Evolutionary conservation across 1,284 basidiomycete genomes (phyloP).

Genomic region (Rhodofomes roseus): DNA sequence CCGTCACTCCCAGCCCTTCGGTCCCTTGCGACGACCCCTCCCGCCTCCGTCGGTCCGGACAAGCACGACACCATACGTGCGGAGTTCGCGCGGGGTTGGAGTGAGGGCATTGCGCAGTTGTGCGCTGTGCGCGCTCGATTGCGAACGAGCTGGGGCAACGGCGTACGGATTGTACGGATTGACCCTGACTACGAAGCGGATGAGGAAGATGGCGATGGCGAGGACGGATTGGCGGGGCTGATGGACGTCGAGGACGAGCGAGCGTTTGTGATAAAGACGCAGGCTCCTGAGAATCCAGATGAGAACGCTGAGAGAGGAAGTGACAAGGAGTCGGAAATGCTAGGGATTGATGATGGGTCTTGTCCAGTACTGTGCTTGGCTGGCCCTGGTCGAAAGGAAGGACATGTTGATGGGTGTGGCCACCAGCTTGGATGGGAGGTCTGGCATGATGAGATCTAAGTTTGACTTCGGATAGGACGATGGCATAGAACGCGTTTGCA

Average conservation of each 20-base stretch:
- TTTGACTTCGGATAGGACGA: not conserved
- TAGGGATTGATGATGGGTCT: conserved; percentile 7
- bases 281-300: not conserved
- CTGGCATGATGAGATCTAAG: conserved; percentile 29
- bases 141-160: conserved; percentile 44
- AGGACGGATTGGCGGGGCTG: conserved; percentile 45
- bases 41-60: conserved; percentile 27
- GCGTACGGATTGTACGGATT: conserved; percentile 36
- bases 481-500: not conserved
- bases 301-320: not conserved
- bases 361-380: conserved; percentile 47
- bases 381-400: conserved; percentile 26
- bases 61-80: conserved; percentile 35
- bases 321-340: conserved; percentile 10
- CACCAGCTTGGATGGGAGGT: conserved; percentile 27
- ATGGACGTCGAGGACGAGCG: conserved; percentile 38
- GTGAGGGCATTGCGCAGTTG: conserved; percentile 47
- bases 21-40: conserved; percentile 38
- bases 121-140: conserved; percentile 38
- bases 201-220: conserved; percentile 26
- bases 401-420: conserved; percentile 28
- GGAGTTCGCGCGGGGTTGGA: conserved; percentile 60
- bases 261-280: conserved; percentile 24
- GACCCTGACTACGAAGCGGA: conserved; percentile 13
- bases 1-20: conserved; percentile 38